Percentiles rank a stretch among this genome's conserved stretches.
Conservation (phyloP, 2,329 filamentous ascomycete species). For the Bertia moriformis region DNA sequence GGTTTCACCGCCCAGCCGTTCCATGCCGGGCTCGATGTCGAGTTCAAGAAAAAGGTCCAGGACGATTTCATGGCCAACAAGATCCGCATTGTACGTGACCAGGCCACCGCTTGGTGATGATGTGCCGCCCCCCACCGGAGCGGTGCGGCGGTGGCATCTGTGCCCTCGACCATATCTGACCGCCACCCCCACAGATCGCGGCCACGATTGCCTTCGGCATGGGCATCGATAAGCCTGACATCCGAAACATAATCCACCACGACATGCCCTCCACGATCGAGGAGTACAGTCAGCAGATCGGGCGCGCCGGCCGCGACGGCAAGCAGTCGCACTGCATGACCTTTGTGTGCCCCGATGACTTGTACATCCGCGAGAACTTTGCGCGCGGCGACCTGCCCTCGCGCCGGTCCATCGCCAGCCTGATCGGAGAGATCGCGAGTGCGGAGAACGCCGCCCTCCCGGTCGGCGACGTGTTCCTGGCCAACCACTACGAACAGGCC, state of each 20-base stretch:
- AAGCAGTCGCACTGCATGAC: conserved; percentile 37
- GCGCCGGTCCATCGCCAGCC: conserved; percentile 23
- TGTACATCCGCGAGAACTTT: conserved; percentile 43
- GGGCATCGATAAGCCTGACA: conserved; percentile 41
- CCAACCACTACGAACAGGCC: conserved; percentile 26
- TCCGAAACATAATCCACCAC: conserved; percentile 38
- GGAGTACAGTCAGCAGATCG: conserved; percentile 42
- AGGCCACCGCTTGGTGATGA: too few relatives aligned
- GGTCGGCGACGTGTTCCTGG: conserved; percentile 27
- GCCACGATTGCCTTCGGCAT: conserved; percentile 46
- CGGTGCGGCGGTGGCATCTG: too few relatives aligned
- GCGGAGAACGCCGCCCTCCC: conserved; percentile 12
- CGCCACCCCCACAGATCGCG: too few relatives aligned
- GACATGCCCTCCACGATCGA: conserved; percentile 34
- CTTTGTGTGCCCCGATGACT: conserved; percentile 39
- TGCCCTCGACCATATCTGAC: conserved; percentile 1
- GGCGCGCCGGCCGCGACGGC: conserved; percentile 38
- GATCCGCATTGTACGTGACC: conserved; percentile 26
- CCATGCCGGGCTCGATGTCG: conserved; percentile 32
- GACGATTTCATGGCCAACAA: conserved; percentile 32
- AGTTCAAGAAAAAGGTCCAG: conserved; percentile 28
- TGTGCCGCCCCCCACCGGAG: conserved; percentile 1
- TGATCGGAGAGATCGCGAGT: conserved; percentile 36
- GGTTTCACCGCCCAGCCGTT: conserved; percentile 28
- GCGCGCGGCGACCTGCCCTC: conserved; percentile 44